Evolutionary conservation across 1,284 basidiomycete genomes (phyloP).

Genomic region (Malassezia yamatoensis): DNA sequence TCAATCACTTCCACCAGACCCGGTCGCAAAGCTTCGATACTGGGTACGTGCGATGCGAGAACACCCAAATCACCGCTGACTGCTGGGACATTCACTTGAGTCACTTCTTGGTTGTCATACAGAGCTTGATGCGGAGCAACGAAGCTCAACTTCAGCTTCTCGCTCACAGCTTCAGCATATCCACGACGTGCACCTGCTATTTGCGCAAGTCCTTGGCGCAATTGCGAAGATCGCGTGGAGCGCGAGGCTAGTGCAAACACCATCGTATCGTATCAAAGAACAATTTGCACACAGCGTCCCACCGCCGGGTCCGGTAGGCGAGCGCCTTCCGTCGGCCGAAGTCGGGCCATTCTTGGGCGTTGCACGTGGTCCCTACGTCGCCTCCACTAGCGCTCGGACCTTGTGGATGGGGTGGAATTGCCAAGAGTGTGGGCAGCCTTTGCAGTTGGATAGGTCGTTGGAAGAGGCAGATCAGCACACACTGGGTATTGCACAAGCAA

Average conservation of each 20-base stretch:
- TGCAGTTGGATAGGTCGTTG: background rate
- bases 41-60: constrained; percentile 45
- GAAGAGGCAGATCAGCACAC: background rate
- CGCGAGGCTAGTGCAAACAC: constrained; percentile 21
- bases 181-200: constrained; percentile 35
- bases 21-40: constrained; percentile 45
- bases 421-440: constrained; percentile 29
- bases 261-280: constrained; percentile 9
- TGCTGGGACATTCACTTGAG: constrained; percentile 42
- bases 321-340: constrained; percentile 19
- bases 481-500: background rate
- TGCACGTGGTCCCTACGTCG: constrained; percentile 7
- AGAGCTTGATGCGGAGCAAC: constrained; percentile 38
- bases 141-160: constrained; percentile 45
- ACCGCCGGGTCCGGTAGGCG: constrained; percentile 16
- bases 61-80: constrained; percentile 47
- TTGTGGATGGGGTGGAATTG: constrained; percentile 31
- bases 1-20: constrained; percentile 47
- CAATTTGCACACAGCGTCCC: background rate
- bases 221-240: constrained; percentile 13
- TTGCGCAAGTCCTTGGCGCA: constrained; percentile 10
- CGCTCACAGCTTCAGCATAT: constrained; percentile 46
- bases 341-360: constrained; percentile 5
- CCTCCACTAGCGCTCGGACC: constrained; percentile 6
- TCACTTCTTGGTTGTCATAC: constrained; percentile 36